A percentile compares a stretch with the other conserved stretches of the same genome.
Evolutionary conservation across 257 asterid species (phyloP).

Genomic region (Penstemon newberryi): DNA sequence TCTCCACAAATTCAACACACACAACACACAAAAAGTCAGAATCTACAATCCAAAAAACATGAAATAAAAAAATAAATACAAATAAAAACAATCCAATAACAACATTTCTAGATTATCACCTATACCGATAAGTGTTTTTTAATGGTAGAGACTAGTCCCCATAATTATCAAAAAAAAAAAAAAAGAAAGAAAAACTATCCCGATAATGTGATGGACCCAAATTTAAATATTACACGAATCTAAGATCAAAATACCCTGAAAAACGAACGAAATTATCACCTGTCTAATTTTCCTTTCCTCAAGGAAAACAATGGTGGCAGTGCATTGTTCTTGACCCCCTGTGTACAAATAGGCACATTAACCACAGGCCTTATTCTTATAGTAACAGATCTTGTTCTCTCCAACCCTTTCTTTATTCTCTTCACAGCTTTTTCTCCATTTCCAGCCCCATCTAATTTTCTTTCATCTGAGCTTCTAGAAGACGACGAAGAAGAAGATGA

Average conservation of each 20-base stretch:
- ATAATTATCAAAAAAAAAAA: no score
- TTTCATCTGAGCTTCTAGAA: not conserved
- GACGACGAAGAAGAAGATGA: constrained; percentile 54
- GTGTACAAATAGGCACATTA: constrained; percentile 66
- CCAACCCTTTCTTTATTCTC: constrained; percentile 50
- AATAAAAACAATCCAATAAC: constrained; percentile 13
- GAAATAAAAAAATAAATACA: no score
- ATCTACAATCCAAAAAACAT: no score
- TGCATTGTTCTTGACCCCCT: constrained; percentile 43
- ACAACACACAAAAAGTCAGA: no score
- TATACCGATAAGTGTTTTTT: no score
- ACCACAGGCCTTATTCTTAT: constrained; percentile 69
- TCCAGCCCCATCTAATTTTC: no score
- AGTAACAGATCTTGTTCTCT: constrained; percentile 59
- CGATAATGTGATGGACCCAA: no score
- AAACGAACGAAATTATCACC: constrained; percentile 16
- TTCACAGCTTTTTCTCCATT: constrained; percentile 36
- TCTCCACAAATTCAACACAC: no score
- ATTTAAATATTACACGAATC: no score
- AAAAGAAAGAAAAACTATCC: no score
- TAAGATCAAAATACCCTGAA: no score
- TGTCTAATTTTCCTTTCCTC: constrained; percentile 55
- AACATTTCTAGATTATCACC: constrained; percentile 31
- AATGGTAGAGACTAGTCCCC: no score
- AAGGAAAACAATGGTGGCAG: constrained; percentile 60